Evolutionary conservation across 1,284 basidiomycete genomes (phyloP), one percentile per base, ranked within the genome.

Genomic region (Grifola frondosa): DNA sequence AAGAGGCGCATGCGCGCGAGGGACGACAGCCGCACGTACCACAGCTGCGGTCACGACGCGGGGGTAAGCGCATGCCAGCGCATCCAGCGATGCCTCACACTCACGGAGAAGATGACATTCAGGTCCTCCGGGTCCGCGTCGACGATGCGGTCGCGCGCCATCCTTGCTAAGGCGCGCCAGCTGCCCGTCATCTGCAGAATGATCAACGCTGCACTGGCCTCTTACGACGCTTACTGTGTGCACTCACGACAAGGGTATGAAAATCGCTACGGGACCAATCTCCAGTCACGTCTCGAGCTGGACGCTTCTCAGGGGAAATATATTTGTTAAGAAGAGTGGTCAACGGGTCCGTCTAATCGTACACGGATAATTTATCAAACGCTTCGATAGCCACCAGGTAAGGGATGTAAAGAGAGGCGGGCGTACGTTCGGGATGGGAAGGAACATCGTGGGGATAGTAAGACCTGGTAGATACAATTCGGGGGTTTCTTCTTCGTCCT

Each of bases 381-480:
- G 63, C 60, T 70, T 73, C 50, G 68, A 71, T 59, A 82, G 63
- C 78, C 77, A 84, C 78, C 78, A 83, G 13, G 73, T 72, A 33
- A 84, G 67, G 39, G 61, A 58, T 59, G 51, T 64, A 24, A 64
- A 67, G 60, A 75, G 50, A 13, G 62, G 68, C 48, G 67, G 63
- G 68, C 71, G 74, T 75, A 90, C 88, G 69, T 88, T 87, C 37
- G 88, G 88, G 28, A 90, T 84, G 10, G 88, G 88, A 34, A 89
- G 69, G 60, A 91, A 91, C 80, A 90, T 84, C 30, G 80, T 81
- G 20, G 86, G 78, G 19, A 77, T 62, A 34, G 80, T 72, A 25
- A 89, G 76, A 26, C 74, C 75, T 12, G 70, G 67, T 12, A 69
- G 64, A 59, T 80, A 81, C 22, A 85, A 54, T 31, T 82, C 74